Percentiles rank a stretch among this genome's conserved stretches.
Evolutionary conservation across 2,329 filamentous ascomycete species (phyloP).

Genomic region (Periconia sp.): DNA sequence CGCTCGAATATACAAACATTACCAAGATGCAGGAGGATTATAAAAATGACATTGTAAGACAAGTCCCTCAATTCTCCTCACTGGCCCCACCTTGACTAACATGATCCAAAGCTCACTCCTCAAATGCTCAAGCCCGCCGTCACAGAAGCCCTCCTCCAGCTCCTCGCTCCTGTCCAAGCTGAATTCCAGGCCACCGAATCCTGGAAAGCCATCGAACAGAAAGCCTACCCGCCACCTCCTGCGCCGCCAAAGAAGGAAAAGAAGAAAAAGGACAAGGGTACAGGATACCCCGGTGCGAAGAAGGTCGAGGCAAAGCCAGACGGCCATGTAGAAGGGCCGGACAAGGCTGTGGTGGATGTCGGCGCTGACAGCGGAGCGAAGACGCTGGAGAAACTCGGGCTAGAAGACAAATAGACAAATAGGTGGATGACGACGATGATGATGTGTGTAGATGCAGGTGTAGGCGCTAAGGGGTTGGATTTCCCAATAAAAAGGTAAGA

Average conservation of each 20-base stretch:
- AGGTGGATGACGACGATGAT: too few species aligned
- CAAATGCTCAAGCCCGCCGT: constrained; percentile 89
- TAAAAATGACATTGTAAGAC: constrained; percentile 72
- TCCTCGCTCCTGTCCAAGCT: constrained; percentile 78
- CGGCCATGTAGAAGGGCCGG: constrained; percentile 51
- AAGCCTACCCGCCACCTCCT: constrained; percentile 80
- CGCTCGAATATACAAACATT: constrained; percentile 80
- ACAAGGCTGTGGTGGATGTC: constrained; percentile 50
- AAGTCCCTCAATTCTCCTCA: background rate
- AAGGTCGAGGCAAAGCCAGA: constrained; percentile 53
- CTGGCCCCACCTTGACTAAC: background rate
- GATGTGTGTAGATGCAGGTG: too few species aligned
- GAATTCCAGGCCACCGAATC: constrained; percentile 73
- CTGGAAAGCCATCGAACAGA: constrained; percentile 78
- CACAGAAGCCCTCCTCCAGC: constrained; percentile 71
- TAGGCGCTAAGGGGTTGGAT: too few species aligned
- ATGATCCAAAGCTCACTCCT: constrained; percentile 68
- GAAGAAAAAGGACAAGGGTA: constrained; percentile 76
- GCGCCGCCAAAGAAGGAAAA: constrained; percentile 70
- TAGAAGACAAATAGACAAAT: constrained; percentile 35
- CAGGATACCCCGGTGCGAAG: constrained; percentile 59
- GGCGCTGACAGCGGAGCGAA: constrained; percentile 44
- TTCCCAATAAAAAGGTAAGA: too few species aligned
- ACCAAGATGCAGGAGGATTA: constrained; percentile 81
- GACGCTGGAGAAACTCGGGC: constrained; percentile 39